Evolutionary conservation across 495 filamentous ascomycete genomes (phyloP).

Genomic region (Tuber aestivum): DNA sequence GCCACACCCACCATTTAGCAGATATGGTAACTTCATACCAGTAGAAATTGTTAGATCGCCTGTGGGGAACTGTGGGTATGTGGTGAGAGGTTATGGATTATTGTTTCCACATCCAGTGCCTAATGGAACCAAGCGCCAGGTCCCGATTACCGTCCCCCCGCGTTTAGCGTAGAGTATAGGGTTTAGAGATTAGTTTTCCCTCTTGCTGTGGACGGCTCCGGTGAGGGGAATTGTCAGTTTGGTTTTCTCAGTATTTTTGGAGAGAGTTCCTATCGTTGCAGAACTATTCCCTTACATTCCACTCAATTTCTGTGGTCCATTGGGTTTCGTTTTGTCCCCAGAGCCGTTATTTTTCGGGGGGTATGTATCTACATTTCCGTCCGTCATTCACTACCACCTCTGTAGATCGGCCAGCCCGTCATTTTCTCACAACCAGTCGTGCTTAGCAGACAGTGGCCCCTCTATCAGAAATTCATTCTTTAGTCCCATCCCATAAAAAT

Average conservation of each 20-base stretch:
- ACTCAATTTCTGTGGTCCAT: neutral
- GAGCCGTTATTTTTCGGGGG: too few relatives aligned
- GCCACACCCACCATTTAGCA: neutral
- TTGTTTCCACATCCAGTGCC: neutral
- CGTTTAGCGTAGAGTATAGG: neutral
- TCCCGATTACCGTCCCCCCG: neutral
- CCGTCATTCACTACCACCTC: neutral
- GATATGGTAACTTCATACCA: too few relatives aligned
- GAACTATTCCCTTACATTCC: neutral
- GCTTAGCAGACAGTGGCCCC: neutral
- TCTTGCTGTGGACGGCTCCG: too few relatives aligned
- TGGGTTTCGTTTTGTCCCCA: neutral
- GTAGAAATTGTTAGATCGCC: neutral
- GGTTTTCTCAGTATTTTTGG: neutral
- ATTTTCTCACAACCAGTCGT: neutral
- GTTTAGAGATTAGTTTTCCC: neutral
- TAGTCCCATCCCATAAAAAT: neutral
- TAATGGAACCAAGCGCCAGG: neutral
- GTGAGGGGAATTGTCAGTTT: neutral
- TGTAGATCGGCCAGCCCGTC: neutral
- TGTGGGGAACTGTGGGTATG: neutral
- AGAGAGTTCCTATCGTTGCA: neutral
- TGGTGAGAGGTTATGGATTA: neutral
- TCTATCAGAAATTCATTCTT: too few relatives aligned
- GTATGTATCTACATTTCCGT: neutral